These are phyloP conservation scores for Salvia sclarea DNA, from an alignment of 305 asterid genomes.

Conservation along the genomic window DNA sequence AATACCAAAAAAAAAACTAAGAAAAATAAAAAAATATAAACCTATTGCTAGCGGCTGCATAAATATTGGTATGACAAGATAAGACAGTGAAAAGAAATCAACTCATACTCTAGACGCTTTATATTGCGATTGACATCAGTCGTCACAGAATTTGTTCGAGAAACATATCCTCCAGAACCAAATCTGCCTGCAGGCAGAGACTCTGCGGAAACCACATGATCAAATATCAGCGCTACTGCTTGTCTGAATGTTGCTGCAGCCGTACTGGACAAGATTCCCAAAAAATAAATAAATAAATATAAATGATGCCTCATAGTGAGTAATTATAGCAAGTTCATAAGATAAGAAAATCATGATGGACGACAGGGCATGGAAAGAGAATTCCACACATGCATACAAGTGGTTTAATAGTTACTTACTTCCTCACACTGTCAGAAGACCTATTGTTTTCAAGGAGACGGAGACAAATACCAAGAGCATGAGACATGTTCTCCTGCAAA, in stretches of 20 bases:
- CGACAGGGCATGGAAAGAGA: slow-evolving; percentile 28
- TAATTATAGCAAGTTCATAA: slow-evolving; percentile 4
- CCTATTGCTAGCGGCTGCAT: background rate
- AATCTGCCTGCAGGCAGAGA: slow-evolving; percentile 82
- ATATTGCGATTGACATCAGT: slow-evolving; percentile 92
- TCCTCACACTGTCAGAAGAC: slow-evolving; percentile 97
- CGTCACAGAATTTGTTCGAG: slow-evolving; percentile 88
- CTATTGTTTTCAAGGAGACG: slow-evolving; percentile 88
- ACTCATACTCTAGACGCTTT: slow-evolving; percentile 71
- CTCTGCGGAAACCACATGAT: slow-evolving; percentile 77
- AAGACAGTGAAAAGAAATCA: slow-evolving; percentile 25
- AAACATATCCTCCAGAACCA: slow-evolving; percentile 81
- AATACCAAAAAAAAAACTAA: background rate
- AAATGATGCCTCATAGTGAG: slow-evolving; percentile 24
- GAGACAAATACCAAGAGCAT: slow-evolving; percentile 93
- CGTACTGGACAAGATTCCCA: slow-evolving; percentile 68
- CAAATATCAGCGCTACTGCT: slow-evolving; percentile 97
- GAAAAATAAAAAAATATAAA: slow-evolving; percentile 2
- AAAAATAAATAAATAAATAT: slow-evolving; percentile 28
- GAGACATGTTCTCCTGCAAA: slow-evolving; percentile 84
- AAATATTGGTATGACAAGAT: slow-evolving; percentile 14
- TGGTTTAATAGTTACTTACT: slow-evolving; percentile 56
- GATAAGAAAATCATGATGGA: slow-evolving; percentile 33
- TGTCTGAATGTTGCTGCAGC: slow-evolving; percentile 99
- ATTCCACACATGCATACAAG: slow-evolving; percentile 17